phyloP scores from a whole-genome alignment of 1,284 basidiomycete genomes.

The Uromyces viciae-fabae region DNA sequence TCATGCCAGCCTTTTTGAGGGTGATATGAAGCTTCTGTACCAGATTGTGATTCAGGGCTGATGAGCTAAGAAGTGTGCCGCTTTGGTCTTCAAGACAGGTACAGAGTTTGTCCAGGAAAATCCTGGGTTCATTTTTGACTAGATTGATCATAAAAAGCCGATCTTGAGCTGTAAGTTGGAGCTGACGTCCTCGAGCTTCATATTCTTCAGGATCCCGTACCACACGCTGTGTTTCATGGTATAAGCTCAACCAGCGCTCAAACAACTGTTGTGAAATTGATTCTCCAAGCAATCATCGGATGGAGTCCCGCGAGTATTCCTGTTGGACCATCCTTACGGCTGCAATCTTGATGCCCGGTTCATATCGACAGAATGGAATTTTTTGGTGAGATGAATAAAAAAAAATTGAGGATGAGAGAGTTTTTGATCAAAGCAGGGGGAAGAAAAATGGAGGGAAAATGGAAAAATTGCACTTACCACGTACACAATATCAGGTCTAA shows the following conservation, averaged over 20 bases:
- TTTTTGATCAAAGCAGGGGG: too few species aligned
- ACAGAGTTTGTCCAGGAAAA: slow-evolving; percentile 7
- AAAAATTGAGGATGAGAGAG: too few species aligned
- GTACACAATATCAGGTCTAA: too few species aligned
- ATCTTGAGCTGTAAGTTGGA: background rate
- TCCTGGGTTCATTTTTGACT: background rate
- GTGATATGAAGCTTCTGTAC: background rate
- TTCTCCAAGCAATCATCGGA: background rate
- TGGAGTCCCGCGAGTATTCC: background rate
- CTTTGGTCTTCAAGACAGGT: background rate
- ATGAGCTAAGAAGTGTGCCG: background rate
- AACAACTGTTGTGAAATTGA: background rate
- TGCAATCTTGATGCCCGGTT: background rate
- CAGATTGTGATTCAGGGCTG: background rate
- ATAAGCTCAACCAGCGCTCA: background rate
- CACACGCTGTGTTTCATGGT: background rate
- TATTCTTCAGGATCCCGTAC: slow-evolving; percentile 2
- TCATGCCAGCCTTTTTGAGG: background rate
- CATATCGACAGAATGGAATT: background rate
- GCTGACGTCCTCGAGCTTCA: background rate
- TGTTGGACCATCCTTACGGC: background rate
- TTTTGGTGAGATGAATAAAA: too few species aligned
- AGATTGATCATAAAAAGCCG: background rate
- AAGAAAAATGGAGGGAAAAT: too few species aligned
- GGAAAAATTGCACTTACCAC: too few species aligned